Conservation (phyloP, 2,329 filamentous ascomycete genomes). For the Arthrobotrys sinensis region DNA sequence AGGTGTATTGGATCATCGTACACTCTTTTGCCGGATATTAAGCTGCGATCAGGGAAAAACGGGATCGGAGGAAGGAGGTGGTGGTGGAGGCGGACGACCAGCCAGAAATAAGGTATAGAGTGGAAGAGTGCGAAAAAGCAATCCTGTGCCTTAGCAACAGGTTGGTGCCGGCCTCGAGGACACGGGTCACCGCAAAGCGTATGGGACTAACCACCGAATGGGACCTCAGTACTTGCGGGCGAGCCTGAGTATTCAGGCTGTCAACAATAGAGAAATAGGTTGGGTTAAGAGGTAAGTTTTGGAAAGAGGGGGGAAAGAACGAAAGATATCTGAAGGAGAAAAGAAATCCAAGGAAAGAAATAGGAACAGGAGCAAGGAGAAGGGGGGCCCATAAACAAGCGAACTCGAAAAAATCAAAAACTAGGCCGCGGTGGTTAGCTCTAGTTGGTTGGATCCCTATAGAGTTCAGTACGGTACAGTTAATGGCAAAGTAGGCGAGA, state of each 20-base stretch:
- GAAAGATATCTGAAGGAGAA: constrained; percentile 61
- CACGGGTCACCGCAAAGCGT: constrained; percentile 61
- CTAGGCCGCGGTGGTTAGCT: constrained; percentile 60
- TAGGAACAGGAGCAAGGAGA: constrained; percentile 54
- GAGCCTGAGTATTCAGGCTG: constrained; percentile 62
- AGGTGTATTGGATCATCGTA: constrained; percentile 62
- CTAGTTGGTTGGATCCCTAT: constrained; percentile 55
- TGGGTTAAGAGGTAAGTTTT: constrained; percentile 58
- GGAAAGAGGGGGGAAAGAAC: constrained; percentile 61
- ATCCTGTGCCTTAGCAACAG: constrained; percentile 61
- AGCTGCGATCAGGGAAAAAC: constrained; percentile 61
- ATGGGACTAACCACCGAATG: constrained; percentile 62
- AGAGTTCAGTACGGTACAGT: constrained; percentile 46
- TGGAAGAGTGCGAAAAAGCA: constrained; percentile 64
- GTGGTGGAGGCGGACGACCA: constrained; percentile 61
- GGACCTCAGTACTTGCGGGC: constrained; percentile 62
- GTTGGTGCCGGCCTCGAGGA: constrained; percentile 61
- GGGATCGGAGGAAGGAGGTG: constrained; percentile 63
- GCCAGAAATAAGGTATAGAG: constrained; percentile 63
- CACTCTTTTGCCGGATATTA: constrained; percentile 63
- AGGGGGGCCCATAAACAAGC: constrained; percentile 57
- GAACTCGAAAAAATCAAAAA: constrained; percentile 57
- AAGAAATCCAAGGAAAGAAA: constrained; percentile 61
- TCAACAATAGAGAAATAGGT: constrained; percentile 61
- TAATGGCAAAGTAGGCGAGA: constrained; percentile 59